A percentile compares a stretch with the other conserved stretches of the same genome.
phyloP scores from a whole-genome alignment of 192 early-diverging fungal genomes.

The Linderina pennispora region DNA sequence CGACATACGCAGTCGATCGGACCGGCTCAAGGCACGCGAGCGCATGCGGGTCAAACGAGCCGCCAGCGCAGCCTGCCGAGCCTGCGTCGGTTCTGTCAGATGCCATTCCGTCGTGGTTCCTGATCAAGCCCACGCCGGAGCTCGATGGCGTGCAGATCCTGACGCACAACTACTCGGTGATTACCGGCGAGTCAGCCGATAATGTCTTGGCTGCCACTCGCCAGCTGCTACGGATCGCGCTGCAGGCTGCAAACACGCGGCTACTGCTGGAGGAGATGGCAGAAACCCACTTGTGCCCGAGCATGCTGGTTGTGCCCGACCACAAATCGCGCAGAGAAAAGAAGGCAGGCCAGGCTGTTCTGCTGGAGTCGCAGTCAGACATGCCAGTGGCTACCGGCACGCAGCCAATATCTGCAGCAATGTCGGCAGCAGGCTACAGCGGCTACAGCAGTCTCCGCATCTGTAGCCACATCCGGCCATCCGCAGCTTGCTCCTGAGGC shows the following conservation, averaged over 20 bases:
- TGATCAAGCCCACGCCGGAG: slow-evolving; percentile 30
- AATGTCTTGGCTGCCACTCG: slow-evolving; percentile 40
- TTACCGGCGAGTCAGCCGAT: slow-evolving; percentile 31
- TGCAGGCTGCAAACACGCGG: slow-evolving; percentile 42
- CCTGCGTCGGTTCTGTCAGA: slow-evolving; percentile 20
- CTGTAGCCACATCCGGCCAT: not conserved
- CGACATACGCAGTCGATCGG: slow-evolving; percentile 37
- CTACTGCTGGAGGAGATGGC: slow-evolving; percentile 45
- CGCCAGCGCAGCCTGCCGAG: slow-evolving; percentile 7
- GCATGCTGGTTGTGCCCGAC: slow-evolving; percentile 25
- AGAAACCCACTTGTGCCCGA: slow-evolving; percentile 34
- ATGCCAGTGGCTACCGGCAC: too few relatives aligned
- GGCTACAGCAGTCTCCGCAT: not conserved
- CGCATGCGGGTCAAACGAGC: slow-evolving; percentile 28
- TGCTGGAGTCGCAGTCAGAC: too few relatives aligned
- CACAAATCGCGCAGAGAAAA: too few relatives aligned
- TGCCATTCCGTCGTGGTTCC: slow-evolving; percentile 43
- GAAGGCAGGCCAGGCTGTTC: too few relatives aligned
- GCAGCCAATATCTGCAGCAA: too few relatives aligned
- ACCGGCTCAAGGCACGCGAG: slow-evolving; percentile 18
- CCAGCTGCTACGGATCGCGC: slow-evolving; percentile 38
- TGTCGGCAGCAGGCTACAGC: not conserved
- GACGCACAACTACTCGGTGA: slow-evolving; percentile 44
- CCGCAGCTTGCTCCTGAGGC: not conserved
- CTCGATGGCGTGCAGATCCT: slow-evolving; percentile 44